Conservation (phyloP, 1,139 yeast genomes). For the Yamadazyma friedrichii region DNA sequence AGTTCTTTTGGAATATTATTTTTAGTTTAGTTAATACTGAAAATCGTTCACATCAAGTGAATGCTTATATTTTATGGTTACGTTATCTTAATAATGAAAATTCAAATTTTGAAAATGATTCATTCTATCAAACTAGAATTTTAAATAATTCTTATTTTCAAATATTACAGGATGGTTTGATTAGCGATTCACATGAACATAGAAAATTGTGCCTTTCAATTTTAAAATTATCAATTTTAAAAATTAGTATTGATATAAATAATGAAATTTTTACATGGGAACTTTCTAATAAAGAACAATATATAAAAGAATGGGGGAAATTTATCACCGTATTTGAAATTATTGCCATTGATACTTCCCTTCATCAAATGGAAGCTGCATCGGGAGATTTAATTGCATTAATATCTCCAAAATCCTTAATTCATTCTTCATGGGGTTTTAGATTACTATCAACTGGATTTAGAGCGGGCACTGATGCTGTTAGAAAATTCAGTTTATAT, state of each 20-base stretch:
- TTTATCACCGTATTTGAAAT: constrained; percentile 76
- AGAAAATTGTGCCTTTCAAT: constrained; percentile 73
- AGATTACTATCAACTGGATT: constrained; percentile 74
- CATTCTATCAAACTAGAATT: constrained; percentile 33
- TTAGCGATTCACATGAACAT: constrained; percentile 61
- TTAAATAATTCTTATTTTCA: constrained; percentile 55
- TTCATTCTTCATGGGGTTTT: constrained; percentile 73
- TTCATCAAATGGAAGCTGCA: constrained; percentile 86
- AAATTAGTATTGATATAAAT: constrained; percentile 36
- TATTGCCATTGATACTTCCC: constrained; percentile 78
- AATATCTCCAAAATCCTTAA: constrained; percentile 48
- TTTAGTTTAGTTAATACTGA: constrained; percentile 30
- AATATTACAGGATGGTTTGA: constrained; percentile 55
- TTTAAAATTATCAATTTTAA: constrained; percentile 58
- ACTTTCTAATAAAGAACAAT: constrained; percentile 20
- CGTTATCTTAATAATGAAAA: constrained; percentile 38
- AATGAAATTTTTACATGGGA: constrained; percentile 51
- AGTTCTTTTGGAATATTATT: constrained; percentile 46
- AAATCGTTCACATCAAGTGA: constrained; percentile 33
- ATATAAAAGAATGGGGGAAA: constrained; percentile 64
- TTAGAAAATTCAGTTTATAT: constrained; percentile 61
- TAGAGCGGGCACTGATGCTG: constrained; percentile 76
- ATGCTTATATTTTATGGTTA: constrained; percentile 55
- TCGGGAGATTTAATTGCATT: constrained; percentile 58
- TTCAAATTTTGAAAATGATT: constrained; percentile 16